Evolutionary conservation across 192 early-diverging fungal genomes (phyloP).

Genomic region (Chytriomyces sp.): DNA sequence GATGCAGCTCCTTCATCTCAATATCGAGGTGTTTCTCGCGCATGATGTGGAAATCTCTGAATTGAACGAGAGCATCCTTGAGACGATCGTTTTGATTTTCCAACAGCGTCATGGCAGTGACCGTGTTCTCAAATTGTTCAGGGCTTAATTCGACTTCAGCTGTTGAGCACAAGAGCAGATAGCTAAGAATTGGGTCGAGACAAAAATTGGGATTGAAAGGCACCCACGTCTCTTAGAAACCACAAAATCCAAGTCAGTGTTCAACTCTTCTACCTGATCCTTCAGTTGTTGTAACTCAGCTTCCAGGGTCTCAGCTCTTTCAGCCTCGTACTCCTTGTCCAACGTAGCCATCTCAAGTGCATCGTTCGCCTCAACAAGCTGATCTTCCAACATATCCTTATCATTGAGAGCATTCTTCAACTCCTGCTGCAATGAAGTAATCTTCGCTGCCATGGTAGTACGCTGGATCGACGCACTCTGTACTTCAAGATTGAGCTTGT

Average conservation of each 20-base stretch:
- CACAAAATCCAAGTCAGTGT: slow-evolving; percentile 60
- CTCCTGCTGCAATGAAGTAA: slow-evolving; percentile 74
- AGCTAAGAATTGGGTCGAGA: background rate
- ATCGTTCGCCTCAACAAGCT: slow-evolving; percentile 74
- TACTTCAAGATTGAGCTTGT: slow-evolving; percentile 70
- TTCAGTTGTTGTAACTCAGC: slow-evolving; percentile 72
- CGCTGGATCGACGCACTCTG: slow-evolving; percentile 46
- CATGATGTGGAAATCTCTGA: slow-evolving; percentile 78
- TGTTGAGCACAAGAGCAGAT: background rate
- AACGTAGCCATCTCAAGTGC: slow-evolving; percentile 82
- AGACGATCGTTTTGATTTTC: slow-evolving; percentile 84
- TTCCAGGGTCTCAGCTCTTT: slow-evolving; percentile 74
- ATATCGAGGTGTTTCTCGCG: slow-evolving; percentile 68
- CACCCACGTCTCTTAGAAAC: slow-evolving; percentile 13
- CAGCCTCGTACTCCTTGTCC: slow-evolving; percentile 93
- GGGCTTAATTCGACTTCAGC: slow-evolving; percentile 11
- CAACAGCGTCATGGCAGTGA: slow-evolving; percentile 62
- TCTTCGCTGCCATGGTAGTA: slow-evolving; percentile 51
- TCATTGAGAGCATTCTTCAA: slow-evolving; percentile 68
- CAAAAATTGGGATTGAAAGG: background rate
- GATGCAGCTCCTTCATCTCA: slow-evolving; percentile 70
- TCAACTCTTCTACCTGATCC: slow-evolving; percentile 80
- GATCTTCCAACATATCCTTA: slow-evolving; percentile 67
- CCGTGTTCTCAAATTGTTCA: slow-evolving; percentile 24
- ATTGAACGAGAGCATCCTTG: slow-evolving; percentile 82